Conservation (phyloP, 352 stramenopile genomes). For the Phytophthora nicotianae region DNA sequence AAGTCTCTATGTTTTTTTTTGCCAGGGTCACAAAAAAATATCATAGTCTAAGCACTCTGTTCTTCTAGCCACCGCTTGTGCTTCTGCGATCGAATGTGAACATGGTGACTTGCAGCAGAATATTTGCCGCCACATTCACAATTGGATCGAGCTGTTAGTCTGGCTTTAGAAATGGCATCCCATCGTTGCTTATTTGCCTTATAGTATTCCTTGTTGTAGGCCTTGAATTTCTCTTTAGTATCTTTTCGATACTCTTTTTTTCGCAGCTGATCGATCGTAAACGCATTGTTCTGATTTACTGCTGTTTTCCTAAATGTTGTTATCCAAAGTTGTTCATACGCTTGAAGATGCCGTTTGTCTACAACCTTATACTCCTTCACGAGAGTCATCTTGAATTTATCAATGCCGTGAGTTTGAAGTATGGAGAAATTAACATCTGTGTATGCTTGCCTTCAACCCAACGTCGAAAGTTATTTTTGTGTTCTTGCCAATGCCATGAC, state of each 20-base stretch:
- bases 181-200: conserved; percentile 2
- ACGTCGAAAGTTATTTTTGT: conserved; percentile 7
- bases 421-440: neutral
- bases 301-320: conserved; percentile 1
- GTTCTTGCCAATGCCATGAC: conserved; percentile 1
- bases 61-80: neutral
- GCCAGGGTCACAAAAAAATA: conserved; percentile 4
- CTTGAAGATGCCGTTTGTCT: neutral
- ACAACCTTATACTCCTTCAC: neutral
- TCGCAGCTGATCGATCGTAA: conserved; percentile 1
- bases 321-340: conserved; percentile 2
- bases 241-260: conserved; percentile 2
- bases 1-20: conserved; percentile 3
- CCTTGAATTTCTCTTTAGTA: neutral
- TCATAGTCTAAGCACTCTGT: conserved; percentile 3
- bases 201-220: conserved; percentile 5
- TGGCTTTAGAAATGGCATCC: neutral
- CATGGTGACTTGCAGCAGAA: conserved; percentile 6
- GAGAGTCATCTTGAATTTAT: neutral
- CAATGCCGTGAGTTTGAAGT: conserved; percentile 2
- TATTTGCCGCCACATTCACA: conserved; percentile 1
- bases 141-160: conserved; percentile 1
- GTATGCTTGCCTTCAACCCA: conserved; percentile 1
- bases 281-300: conserved; percentile 1
- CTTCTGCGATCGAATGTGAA: conserved; percentile 2